Base-by-base conservation (phyloP, 1,284 basidiomycete species). In the Irpex rosettiformis region DNA sequence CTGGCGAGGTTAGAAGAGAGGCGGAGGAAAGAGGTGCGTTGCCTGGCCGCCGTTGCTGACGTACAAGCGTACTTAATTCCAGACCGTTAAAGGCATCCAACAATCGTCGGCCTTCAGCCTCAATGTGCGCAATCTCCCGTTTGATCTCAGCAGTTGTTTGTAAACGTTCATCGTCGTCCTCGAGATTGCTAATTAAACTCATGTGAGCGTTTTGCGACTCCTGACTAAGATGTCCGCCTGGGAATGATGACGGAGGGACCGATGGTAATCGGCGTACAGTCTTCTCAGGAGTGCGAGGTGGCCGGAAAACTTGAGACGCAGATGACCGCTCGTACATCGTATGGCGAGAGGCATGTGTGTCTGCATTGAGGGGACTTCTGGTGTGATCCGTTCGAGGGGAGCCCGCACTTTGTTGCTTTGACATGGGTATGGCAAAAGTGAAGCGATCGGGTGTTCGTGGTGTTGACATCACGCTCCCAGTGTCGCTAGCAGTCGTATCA, bases 81-180 rank as follows among this genome's bases (percentile, higher is more conserved):
- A 91, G 74, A 13, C 87, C 88, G 64, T 84, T 87, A 69, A 91
- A 90, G 3, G 88, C 87, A 66, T 90, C 88, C 69, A 89, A 79
- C 45, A 91, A 69, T 55, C 86, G 76, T 61, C 78, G 78, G 13
- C 81, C 83, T 68, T 91, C 88, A 29, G 83, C 82, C 69, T 90
- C 88, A 48, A 89, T 80, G 4, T 76, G 72, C 60, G 79, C 74
- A 56, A 91, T 87, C 65, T 89, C 86, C 53, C 79, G 74, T 48
- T 79, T 81, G 58, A 91, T 84, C 54, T 87, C 80, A 60, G 79
- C 76, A 54, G 83, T 78, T 8, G 85, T 80, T 61, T 81, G 79
- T 56, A 83, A 70, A 52, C 57, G 52, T 40, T 75, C 75, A 3
- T 84, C 82, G 55, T 85, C 83, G 55, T 82, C 79, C 52, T 77